Evolutionary conservation across 495 filamentous ascomycete species (phyloP).

Genomic region (Penicillium herquei): DNA sequence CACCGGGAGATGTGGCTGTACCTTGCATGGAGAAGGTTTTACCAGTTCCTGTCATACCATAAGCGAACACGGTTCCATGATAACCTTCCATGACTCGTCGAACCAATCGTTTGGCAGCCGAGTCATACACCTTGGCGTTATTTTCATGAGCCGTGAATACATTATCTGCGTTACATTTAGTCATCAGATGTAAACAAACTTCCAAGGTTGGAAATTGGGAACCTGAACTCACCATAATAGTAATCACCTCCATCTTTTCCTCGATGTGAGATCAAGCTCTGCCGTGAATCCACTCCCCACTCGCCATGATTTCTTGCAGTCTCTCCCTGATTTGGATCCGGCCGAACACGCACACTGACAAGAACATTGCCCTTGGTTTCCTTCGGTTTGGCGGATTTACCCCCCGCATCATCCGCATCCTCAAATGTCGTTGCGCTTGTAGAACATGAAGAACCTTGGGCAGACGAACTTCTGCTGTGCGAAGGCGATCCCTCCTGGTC

Average conservation of each 20-base stretch:
- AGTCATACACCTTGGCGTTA: constrained; percentile 91
- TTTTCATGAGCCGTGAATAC: constrained; percentile 91
- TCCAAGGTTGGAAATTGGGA: not conserved
- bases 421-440: constrained; percentile 88
- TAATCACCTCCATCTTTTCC: constrained; percentile 92
- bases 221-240: constrained; percentile 67
- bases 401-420: constrained; percentile 46
- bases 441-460: constrained; percentile 86
- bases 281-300: constrained; percentile 88
- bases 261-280: constrained; percentile 74
- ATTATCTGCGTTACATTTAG: constrained; percentile 62
- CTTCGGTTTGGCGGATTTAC: constrained; percentile 39
- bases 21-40: constrained; percentile 99
- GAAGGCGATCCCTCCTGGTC: constrained; percentile 78
- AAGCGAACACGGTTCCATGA: constrained; percentile 96
- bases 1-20: constrained; percentile 92
- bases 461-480: constrained; percentile 84
- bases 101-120: constrained; percentile 88
- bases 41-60: constrained; percentile 98
- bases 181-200: not conserved
- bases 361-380: constrained; percentile 93
- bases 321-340: constrained; percentile 64
- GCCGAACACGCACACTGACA: constrained; percentile 90
- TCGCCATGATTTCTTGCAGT: constrained; percentile 68
- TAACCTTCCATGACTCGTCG: constrained; percentile 98